These are phyloP conservation scores for Magnaporthiopsis incrustans DNA, from an alignment of 2,329 filamentous ascomycete species.

Conservation along the genomic window DNA sequence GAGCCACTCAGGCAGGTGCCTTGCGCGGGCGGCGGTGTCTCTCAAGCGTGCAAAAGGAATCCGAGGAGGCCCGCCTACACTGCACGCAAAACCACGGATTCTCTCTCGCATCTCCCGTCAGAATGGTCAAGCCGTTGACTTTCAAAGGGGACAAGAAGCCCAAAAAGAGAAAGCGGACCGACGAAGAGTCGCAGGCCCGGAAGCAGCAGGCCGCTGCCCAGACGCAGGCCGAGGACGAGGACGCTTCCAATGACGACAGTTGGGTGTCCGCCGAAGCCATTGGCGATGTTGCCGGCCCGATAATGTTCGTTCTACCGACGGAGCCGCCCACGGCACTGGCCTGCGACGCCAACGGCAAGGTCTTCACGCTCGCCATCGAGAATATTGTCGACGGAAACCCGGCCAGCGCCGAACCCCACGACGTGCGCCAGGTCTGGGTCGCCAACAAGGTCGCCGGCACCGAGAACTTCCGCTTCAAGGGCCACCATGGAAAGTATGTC, in stretches of 20 bases:
- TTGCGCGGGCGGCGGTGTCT: too few species aligned
- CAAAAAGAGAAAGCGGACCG: constrained; percentile 79
- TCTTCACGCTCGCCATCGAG: constrained; percentile 75
- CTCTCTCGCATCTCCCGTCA: not conserved
- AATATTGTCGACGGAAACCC: constrained; percentile 82
- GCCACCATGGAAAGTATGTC: constrained; percentile 71
- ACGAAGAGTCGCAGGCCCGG: constrained; percentile 19
- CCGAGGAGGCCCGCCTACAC: too few species aligned
- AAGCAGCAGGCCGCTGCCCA: constrained; percentile 27
- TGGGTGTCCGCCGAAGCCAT: constrained; percentile 81
- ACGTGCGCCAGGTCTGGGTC: constrained; percentile 93
- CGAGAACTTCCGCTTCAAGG: constrained; percentile 77
- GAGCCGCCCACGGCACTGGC: constrained; percentile 63
- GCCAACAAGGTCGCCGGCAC: constrained; percentile 77
- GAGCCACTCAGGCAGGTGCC: not conserved
- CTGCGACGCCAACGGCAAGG: constrained; percentile 77
- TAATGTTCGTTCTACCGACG: constrained; percentile 75
- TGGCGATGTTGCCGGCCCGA: constrained; percentile 70
- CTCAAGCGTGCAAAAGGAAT: not conserved
- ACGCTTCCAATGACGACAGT: constrained; percentile 62
- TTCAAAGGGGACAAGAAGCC: constrained; percentile 98
- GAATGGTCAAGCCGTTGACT: constrained; percentile 78
- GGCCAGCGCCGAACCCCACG: constrained; percentile 84
- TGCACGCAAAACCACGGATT: not conserved
- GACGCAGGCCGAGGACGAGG: constrained; percentile 23